phyloP scores from a whole-genome alignment of 139 green algal species.

The Asterochloris sp. region DNA sequence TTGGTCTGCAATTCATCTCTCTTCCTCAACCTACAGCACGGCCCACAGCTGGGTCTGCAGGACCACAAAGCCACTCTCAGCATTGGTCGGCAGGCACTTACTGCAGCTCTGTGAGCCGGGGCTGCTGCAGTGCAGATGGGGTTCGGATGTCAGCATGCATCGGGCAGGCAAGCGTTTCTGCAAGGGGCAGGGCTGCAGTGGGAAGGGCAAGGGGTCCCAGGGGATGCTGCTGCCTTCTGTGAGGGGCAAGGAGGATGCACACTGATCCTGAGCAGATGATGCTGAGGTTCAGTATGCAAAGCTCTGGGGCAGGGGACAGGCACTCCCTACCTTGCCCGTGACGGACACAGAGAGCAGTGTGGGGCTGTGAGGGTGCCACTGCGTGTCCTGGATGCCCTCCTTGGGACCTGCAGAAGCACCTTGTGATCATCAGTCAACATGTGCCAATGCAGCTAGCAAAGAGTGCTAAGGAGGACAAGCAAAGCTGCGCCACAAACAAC shows the following conservation, averaged over 20 bases:
- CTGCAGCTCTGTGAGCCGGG: neutral
- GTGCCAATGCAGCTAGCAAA: too few relatives aligned
- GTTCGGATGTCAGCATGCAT: neutral
- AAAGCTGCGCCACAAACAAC: too few relatives aligned
- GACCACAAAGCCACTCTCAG: too few relatives aligned
- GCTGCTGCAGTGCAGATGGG: neutral
- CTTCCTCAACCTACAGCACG: neutral
- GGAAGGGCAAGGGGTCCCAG: too few relatives aligned
- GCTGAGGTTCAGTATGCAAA: neutral
- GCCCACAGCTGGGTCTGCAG: too few relatives aligned
- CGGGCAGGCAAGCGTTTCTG: too few relatives aligned
- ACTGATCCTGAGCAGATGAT: neutral
- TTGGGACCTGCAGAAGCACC: conserved; percentile 40
- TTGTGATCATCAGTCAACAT: too few relatives aligned
- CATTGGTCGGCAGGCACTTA: too few relatives aligned
- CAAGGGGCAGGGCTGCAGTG: too few relatives aligned
- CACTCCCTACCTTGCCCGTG: conserved; percentile 39
- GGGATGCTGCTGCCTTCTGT: too few relatives aligned
- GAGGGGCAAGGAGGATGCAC: too few relatives aligned
- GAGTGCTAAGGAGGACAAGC: too few relatives aligned
- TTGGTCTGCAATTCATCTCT: neutral
- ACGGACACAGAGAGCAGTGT: conserved; percentile 57
- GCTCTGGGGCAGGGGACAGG: neutral
- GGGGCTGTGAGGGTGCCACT: conserved; percentile 73
- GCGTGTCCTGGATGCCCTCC: conserved; percentile 51